phyloP scores from a whole-genome alignment of 2,329 filamentous ascomycete species.

The Hypoxylon sp. region DNA sequence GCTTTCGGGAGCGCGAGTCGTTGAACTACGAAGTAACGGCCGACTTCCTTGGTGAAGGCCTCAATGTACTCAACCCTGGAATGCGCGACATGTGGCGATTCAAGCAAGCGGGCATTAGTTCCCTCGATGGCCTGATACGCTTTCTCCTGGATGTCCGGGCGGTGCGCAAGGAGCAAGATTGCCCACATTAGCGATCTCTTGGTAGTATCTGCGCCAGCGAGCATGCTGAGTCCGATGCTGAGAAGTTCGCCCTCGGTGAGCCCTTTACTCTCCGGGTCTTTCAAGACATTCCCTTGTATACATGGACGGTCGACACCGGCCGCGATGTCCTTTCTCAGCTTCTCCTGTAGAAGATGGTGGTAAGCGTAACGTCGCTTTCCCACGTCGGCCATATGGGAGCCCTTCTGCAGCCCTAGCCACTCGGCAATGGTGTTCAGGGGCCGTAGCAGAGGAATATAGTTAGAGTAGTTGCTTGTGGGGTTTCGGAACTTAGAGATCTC shows the following conservation, averaged over 20 bases:
- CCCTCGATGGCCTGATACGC: constrained; percentile 45
- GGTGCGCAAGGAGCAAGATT: constrained; percentile 51
- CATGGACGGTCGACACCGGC: constrained; percentile 76
- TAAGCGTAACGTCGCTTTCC: constrained; percentile 71
- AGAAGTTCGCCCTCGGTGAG: constrained; percentile 76
- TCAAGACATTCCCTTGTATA: constrained; percentile 77
- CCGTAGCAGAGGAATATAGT: constrained; percentile 73
- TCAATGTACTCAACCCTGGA: constrained; percentile 43
- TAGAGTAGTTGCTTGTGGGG: constrained; percentile 76
- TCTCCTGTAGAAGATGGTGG: constrained; percentile 68
- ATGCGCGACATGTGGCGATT: constrained; percentile 39
- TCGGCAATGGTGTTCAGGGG: constrained; percentile 67
- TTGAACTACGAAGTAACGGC: constrained; percentile 43
- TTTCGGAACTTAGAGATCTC: constrained; percentile 74
- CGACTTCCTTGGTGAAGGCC: constrained; percentile 44
- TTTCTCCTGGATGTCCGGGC: constrained; percentile 50
- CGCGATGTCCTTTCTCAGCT: constrained; percentile 70
- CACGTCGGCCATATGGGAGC: constrained; percentile 66
- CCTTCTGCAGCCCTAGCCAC: constrained; percentile 32
- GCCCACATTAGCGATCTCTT: constrained; percentile 52
- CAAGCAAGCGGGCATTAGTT: constrained; percentile 28
- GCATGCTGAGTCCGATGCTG: constrained; percentile 77
- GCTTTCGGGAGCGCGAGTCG: constrained; percentile 43
- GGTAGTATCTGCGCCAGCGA: constrained; percentile 52
- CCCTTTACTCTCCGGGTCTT: constrained; percentile 74